Conservation (phyloP, 768 basidiomycete genomes). For the Pulveroboletus ravenelii region DNA sequence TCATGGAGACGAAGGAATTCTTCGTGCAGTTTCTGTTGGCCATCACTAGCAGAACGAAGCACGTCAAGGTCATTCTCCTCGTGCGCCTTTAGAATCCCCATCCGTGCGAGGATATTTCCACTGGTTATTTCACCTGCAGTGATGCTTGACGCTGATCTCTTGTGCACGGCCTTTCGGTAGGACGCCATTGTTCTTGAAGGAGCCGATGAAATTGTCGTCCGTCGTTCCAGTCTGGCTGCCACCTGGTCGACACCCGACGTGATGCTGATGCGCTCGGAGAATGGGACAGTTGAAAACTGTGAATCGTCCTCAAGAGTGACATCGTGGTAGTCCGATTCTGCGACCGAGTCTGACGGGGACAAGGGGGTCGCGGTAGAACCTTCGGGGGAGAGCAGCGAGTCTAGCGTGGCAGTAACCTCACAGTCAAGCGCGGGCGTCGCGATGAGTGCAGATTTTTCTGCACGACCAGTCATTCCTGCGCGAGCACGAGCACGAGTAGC, state of each 20-base stretch:
- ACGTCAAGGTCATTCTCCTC: conserved; percentile 37
- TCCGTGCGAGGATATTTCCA: conserved; percentile 46
- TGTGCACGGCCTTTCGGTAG: conserved; percentile 40
- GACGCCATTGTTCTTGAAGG: conserved; percentile 17
- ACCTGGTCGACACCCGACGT: conserved; percentile 25
- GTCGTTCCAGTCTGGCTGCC: conserved; percentile 21
- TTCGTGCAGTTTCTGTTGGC: conserved; percentile 67
- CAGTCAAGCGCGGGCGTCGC: conserved; percentile 8
- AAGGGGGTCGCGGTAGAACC: conserved; percentile 26
- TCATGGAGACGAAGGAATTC: conserved; percentile 68
- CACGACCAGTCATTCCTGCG: conserved; percentile 17
- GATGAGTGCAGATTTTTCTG: conserved; percentile 10
- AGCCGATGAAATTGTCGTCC: conserved; percentile 28
- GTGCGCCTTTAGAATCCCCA: conserved; percentile 44
- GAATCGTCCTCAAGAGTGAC: conserved; percentile 42
- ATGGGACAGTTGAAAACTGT: conserved; percentile 49
- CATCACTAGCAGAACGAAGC: conserved; percentile 52
- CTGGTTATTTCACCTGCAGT: conserved; percentile 43
- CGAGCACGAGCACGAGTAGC: not conserved
- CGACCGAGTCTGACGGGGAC: conserved; percentile 40
- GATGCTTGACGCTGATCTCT: conserved; percentile 57
- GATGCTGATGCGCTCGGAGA: conserved; percentile 35
- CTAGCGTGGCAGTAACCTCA: conserved; percentile 29
- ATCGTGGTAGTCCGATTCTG: conserved; percentile 64
- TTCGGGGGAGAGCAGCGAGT: conserved; percentile 50